These are phyloP conservation scores for Podospora australis DNA, from an alignment of 495 filamentous ascomycete genomes.

Conservation along the genomic window DNA sequence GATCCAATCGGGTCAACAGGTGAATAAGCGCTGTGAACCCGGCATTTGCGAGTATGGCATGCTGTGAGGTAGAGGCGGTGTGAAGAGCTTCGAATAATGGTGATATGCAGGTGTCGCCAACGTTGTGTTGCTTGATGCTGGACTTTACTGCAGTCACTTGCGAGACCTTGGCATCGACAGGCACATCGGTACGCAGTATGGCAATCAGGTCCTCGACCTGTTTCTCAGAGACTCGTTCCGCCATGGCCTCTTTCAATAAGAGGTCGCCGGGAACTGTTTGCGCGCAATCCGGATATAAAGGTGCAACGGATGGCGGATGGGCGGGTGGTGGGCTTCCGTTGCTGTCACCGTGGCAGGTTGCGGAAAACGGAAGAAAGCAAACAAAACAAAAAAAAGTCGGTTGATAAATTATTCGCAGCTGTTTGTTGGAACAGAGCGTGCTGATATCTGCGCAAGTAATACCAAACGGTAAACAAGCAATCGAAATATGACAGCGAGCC, in stretches of 20 bases:
- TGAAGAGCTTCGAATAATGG: conserved; percentile 69
- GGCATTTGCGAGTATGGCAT: conserved; percentile 59
- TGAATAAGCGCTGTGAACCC: conserved; percentile 83
- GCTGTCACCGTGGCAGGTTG: not conserved
- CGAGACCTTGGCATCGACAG: conserved; percentile 64
- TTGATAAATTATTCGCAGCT: not conserved
- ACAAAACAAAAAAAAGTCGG: conserved; percentile 12
- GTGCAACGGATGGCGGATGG: too few relatives aligned
- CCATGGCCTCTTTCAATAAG: conserved; percentile 42
- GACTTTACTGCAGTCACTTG: conserved; percentile 70
- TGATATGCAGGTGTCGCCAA: conserved; percentile 64
- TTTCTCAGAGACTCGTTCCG: conserved; percentile 53
- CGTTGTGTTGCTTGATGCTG: conserved; percentile 81
- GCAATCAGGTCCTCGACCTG: conserved; percentile 59
- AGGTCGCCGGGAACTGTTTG: too few relatives aligned
- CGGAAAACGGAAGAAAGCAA: conserved; percentile 22
- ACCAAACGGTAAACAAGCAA: too few relatives aligned
- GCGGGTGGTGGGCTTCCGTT: not conserved
- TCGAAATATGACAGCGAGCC: too few relatives aligned
- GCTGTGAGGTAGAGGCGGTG: conserved; percentile 61
- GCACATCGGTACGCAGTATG: conserved; percentile 61
- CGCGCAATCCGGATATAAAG: too few relatives aligned
- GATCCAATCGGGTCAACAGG: conserved; percentile 70
- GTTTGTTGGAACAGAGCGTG: too few relatives aligned
- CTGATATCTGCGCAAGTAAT: not conserved